phyloP scores from a whole-genome alignment of 2,329 filamentous ascomycete genomes.

The Thielaviopsis punctulata region DNA sequence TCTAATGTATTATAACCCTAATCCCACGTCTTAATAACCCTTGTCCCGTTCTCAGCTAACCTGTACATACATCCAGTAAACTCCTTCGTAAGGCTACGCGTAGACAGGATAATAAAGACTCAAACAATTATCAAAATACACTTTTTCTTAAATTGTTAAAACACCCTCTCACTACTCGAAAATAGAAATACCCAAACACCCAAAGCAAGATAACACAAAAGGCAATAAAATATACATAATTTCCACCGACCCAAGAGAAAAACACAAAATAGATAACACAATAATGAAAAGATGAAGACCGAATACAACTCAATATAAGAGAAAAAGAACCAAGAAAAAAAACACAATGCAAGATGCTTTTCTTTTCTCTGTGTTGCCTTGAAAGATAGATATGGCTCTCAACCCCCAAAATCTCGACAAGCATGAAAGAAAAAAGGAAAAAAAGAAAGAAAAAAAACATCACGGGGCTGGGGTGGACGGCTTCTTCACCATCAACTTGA shows the following conservation, averaged over 20 bases:
- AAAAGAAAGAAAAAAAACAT: background rate
- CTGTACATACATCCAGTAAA: too few relatives aligned
- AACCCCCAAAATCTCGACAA: background rate
- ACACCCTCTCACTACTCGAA: too few relatives aligned
- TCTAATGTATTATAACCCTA: too few relatives aligned
- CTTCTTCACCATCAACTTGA: constrained; percentile 12
- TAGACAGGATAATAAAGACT: too few relatives aligned
- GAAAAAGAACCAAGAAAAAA: background rate
- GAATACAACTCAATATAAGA: background rate
- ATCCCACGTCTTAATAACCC: too few relatives aligned
- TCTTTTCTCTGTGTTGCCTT: background rate
- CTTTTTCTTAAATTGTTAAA: too few relatives aligned
- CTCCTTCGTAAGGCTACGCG: too few relatives aligned
- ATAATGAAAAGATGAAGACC: background rate
- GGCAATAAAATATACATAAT: background rate
- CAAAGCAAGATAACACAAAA: background rate
- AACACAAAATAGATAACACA: background rate
- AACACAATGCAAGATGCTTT: background rate
- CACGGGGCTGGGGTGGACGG: constrained; percentile 1
- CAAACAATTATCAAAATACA: too few relatives aligned
- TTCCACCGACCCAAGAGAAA: background rate
- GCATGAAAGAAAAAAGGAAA: background rate
- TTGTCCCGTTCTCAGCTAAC: too few relatives aligned
- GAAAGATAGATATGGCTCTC: background rate
- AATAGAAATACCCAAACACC: background rate